Evolutionary conservation across 2,329 filamentous ascomycete genomes (phyloP).

Genomic region (Sporothrix brasiliensis): DNA sequence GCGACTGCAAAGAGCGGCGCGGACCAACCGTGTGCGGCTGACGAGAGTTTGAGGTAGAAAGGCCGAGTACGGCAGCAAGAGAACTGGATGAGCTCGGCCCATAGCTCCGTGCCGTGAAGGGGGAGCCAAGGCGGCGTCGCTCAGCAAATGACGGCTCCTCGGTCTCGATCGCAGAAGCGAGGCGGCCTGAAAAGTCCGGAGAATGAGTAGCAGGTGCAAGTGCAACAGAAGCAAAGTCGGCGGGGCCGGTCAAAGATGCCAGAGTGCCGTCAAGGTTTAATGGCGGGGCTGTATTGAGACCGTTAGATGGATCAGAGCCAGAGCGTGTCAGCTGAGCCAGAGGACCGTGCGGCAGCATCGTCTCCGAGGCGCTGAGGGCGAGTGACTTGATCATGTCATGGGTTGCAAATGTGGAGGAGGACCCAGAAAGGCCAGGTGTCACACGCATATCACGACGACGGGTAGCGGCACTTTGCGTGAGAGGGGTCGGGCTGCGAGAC

Average conservation of each 20-base stretch:
- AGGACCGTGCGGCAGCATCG: constrained; percentile 65
- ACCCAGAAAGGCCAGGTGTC: constrained; percentile 46
- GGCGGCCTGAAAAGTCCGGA: constrained; percentile 25
- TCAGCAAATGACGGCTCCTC: constrained; percentile 41
- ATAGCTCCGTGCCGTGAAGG: constrained; percentile 62
- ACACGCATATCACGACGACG: constrained; percentile 52
- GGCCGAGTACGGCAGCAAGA: constrained; percentile 47
- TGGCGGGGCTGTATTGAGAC: constrained; percentile 1
- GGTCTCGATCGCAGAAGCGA: constrained; percentile 31
- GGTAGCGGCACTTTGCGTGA: constrained; percentile 51
- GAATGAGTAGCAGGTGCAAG: not conserved
- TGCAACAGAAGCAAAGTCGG: not conserved
- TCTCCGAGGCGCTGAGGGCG: constrained; percentile 63
- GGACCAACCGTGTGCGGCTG: constrained; percentile 56
- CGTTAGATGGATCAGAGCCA: constrained; percentile 31
- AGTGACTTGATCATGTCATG: constrained; percentile 67
- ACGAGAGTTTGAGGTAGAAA: constrained; percentile 44
- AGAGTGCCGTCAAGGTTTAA: constrained; percentile 5
- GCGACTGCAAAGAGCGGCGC: constrained; percentile 57
- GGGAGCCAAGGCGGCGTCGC: constrained; percentile 54
- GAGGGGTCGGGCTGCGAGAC: constrained; percentile 60
- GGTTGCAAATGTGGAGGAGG: constrained; percentile 57
- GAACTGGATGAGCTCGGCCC: constrained; percentile 62
- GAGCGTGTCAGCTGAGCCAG: constrained; percentile 61
- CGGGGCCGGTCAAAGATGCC: not conserved